Evolutionary conservation across 2,329 filamentous ascomycete species (phyloP).

Genomic region (Tolypocladium pustulatum): DNA sequence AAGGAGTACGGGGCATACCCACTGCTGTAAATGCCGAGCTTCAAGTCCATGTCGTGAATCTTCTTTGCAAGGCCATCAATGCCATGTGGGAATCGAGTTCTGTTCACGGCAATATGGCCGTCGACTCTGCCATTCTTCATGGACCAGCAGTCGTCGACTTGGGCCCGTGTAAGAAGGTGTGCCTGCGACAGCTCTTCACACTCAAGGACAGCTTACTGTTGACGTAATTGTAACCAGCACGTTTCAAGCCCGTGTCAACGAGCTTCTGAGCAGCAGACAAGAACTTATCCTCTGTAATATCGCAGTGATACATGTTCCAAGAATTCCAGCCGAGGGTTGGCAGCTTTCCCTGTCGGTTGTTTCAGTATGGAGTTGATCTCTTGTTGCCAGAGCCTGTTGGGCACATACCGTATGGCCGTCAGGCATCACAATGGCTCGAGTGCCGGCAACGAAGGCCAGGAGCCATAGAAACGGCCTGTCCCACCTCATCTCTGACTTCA

Average conservation of each 20-base stretch:
- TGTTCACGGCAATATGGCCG: conserved; percentile 30
- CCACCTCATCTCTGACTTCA: not conserved
- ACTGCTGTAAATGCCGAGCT: conserved; percentile 53
- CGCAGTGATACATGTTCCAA: conserved; percentile 42
- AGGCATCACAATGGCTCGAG: not conserved
- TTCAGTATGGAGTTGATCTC: not conserved
- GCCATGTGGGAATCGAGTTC: conserved; percentile 44
- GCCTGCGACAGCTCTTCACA: not conserved
- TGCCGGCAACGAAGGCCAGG: not conserved
- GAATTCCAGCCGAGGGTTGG: conserved; percentile 38
- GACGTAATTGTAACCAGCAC: conserved; percentile 46
- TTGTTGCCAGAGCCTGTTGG: not conserved
- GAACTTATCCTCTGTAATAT: conserved; percentile 39
- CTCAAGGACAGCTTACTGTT: conserved; percentile 22
- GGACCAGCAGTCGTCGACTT: conserved; percentile 51
- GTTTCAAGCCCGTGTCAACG: conserved; percentile 36
- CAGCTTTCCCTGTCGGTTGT: conserved; percentile 9
- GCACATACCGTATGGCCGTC: not conserved
- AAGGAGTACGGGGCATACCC: conserved; percentile 14
- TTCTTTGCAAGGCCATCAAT: conserved; percentile 41
- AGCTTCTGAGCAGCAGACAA: conserved; percentile 34
- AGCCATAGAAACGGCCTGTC: not conserved
- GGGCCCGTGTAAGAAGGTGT: not conserved
- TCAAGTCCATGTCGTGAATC: conserved; percentile 46
- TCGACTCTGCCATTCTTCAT: conserved; percentile 27